These are phyloP conservation scores for Pestalotiopsis sp. DNA, from an alignment of 2,329 filamentous ascomycete genomes.

Conservation along the genomic window DNA sequence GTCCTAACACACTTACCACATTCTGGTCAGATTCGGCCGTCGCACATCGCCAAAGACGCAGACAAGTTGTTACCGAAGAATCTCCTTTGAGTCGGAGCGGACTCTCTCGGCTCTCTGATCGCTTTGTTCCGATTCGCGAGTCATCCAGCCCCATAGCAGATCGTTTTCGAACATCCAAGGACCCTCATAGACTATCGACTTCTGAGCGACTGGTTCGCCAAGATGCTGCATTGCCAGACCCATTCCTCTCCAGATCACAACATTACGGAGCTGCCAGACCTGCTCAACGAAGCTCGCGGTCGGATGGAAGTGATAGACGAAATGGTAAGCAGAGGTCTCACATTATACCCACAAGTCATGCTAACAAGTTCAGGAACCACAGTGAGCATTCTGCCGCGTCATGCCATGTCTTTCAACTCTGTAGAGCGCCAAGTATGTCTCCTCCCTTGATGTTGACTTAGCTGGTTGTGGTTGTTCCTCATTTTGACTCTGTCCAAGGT, in stretches of 20 bases:
- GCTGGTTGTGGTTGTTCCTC: neutral
- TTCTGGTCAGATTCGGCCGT: slow-evolving; percentile 14
- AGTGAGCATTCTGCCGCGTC: neutral
- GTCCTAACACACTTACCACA: slow-evolving; percentile 1
- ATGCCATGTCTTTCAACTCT: slow-evolving; percentile 20
- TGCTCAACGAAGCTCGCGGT: slow-evolving; percentile 26
- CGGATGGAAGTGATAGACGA: slow-evolving; percentile 29
- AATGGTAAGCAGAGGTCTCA: slow-evolving; percentile 22
- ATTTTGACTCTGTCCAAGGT: slow-evolving; percentile 30
- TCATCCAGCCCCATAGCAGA: slow-evolving; percentile 37
- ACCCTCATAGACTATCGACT: slow-evolving; percentile 41
- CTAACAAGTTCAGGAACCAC: neutral
- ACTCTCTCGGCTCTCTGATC: slow-evolving; percentile 37
- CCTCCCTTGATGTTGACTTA: neutral
- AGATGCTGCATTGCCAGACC: slow-evolving; percentile 41
- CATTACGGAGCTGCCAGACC: slow-evolving; percentile 27
- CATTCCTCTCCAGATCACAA: slow-evolving; percentile 41
- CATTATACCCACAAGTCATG: neutral
- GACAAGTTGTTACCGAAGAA: neutral
- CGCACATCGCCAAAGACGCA: neutral
- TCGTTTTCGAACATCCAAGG: slow-evolving; percentile 49
- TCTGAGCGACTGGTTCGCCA: slow-evolving; percentile 48
- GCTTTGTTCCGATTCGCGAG: slow-evolving; percentile 52
- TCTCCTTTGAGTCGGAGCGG: neutral
- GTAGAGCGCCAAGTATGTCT: slow-evolving; percentile 39